These are phyloP conservation scores for Lasiodiplodia sp. DNA, from an alignment of 2,329 filamentous ascomycete genomes.

Conservation along the genomic window DNA sequence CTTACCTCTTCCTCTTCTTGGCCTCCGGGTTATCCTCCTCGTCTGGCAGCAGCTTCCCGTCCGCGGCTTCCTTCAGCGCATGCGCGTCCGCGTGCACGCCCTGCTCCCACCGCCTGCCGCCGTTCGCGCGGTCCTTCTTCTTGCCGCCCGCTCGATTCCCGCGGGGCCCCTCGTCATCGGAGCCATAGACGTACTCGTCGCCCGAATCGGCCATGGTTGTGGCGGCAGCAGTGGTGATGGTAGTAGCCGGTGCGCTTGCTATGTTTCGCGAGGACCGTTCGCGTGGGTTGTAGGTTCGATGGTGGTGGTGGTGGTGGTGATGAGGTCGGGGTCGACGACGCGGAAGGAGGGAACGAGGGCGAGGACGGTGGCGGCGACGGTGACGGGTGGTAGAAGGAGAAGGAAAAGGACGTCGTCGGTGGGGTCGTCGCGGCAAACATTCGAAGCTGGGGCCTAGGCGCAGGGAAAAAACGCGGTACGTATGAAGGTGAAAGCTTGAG, in stretches of 20 bases:
- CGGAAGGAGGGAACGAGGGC: background rate
- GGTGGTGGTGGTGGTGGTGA: background rate
- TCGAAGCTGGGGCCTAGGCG: constrained; percentile 15
- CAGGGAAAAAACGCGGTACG: background rate
- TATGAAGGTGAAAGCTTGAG: background rate
- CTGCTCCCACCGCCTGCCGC: constrained; percentile 26
- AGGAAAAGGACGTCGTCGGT: constrained; percentile 1
- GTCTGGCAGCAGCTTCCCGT: constrained; percentile 75
- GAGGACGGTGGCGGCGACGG: constrained; percentile 3
- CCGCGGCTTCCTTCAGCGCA: constrained; percentile 43
- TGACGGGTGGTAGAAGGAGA: background rate
- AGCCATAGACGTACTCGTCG: constrained; percentile 71
- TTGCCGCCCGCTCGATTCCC: constrained; percentile 37
- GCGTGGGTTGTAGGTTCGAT: background rate
- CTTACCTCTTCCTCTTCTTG: constrained; percentile 76
- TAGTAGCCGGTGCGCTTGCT: background rate
- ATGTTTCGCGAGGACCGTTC: background rate
- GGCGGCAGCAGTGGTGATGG: background rate
- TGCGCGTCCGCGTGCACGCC: constrained; percentile 36
- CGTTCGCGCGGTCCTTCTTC: constrained; percentile 33
- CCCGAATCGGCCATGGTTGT: constrained; percentile 73
- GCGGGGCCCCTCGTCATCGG: constrained; percentile 66
- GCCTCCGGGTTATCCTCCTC: constrained; percentile 80
- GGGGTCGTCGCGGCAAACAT: constrained; percentile 23
- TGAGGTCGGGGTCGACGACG: background rate